Evolutionary conservation across 257 asterid species (phyloP).

Genomic region (Capsicum baccatum): DNA sequence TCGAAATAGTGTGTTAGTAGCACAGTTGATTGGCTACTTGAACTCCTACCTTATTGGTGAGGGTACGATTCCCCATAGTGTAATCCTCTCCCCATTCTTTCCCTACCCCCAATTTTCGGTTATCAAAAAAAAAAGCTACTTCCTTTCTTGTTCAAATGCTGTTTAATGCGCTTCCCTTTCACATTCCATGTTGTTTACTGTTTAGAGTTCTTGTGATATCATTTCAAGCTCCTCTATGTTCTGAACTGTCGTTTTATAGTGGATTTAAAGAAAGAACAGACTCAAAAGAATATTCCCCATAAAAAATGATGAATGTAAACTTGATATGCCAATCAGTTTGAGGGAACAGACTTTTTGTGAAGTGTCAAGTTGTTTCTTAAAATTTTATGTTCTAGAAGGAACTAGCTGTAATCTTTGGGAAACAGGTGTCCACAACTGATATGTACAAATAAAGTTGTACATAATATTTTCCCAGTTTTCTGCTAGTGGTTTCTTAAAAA

Average conservation of each 20-base stretch:
- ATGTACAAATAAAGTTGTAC: neutral
- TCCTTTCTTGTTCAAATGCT: neutral
- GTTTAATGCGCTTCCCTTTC: neutral
- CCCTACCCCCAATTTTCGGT: too few species aligned
- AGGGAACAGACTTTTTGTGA: neutral
- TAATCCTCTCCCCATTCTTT: too few species aligned
- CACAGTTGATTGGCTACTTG: too few species aligned
- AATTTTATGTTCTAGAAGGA: neutral
- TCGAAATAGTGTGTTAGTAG: too few species aligned
- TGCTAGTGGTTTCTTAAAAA: neutral
- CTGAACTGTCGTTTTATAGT: neutral
- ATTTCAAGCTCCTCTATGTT: constrained; percentile 4
- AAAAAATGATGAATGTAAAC: neutral
- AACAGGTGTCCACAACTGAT: neutral
- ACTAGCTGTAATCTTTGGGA: neutral
- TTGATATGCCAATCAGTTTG: constrained; percentile 5
- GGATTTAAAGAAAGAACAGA: neutral
- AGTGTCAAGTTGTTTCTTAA: neutral
- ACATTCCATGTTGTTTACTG: neutral
- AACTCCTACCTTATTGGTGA: too few species aligned
- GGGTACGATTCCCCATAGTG: too few species aligned
- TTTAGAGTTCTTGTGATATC: neutral
- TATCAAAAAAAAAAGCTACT: neutral
- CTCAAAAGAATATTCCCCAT: neutral
- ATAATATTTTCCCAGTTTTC: neutral